Percentiles rank a stretch among this genome's conserved stretches.
phyloP scores from a whole-genome alignment of 1,139 yeast genomes.

The Kazachstania sp. region DNA sequence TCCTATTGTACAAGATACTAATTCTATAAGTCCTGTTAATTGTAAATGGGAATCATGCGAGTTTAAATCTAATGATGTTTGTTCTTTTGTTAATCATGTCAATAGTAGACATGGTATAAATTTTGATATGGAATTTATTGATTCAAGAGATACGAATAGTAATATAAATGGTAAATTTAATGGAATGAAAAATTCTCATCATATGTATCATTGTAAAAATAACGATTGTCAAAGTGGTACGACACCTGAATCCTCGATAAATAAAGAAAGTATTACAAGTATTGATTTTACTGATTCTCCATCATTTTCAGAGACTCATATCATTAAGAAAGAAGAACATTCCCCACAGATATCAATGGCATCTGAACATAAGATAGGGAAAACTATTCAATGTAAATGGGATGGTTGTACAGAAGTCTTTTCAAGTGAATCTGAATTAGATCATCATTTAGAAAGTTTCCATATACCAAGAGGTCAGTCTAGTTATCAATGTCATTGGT shows the following conservation, averaged over 20 bases:
- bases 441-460: constrained; percentile 53
- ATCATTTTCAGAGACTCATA: neutral
- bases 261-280: neutral
- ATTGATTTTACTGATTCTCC: neutral
- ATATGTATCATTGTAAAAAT: constrained; percentile 11
- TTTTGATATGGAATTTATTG: constrained; percentile 24
- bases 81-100: constrained; percentile 52
- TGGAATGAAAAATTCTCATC: constrained; percentile 5
- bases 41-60: constrained; percentile 75
- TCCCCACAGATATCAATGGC: too few species aligned
- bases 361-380: neutral
- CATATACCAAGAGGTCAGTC: constrained; percentile 75
- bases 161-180: neutral
- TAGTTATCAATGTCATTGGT: constrained; percentile 67
- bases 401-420: constrained; percentile 43
- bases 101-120: constrained; percentile 42
- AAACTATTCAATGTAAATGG: constrained; percentile 22
- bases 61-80: constrained; percentile 43
- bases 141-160: neutral
- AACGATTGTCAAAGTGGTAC: neutral
- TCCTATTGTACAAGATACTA: neutral
- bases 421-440: constrained; percentile 48
- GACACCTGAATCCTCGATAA: neutral
- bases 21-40: constrained; percentile 4
- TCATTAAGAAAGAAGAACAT: too few species aligned